These are phyloP conservation scores for Prunus persica DNA, from an alignment of 306 rosid genomes.

Conservation along the genomic window Prunus_persica_NCBIv2 NC_034009.1:1058501-1059000, in stretches of 20 bases:
- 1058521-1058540: neutral
- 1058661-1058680: slow-evolving; percentile 80
- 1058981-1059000: neutral
- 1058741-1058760: slow-evolving; percentile 75
- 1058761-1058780: slow-evolving; percentile 30
- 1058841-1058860: slow-evolving; percentile 1
- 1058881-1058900: slow-evolving; percentile 5
- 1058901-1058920: slow-evolving; percentile 40
- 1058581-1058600: slow-evolving; percentile 84
- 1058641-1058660: slow-evolving; percentile 85
- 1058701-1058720: slow-evolving; percentile 77
- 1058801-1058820: slow-evolving; percentile 73
- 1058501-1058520: neutral
- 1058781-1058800: slow-evolving; percentile 61
- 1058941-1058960: slow-evolving; percentile 4
- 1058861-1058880: slow-evolving; percentile 11
- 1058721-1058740: slow-evolving; percentile 85
- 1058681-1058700: slow-evolving; percentile 76
- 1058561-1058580: slow-evolving; percentile 22
- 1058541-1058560: neutral
- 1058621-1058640: slow-evolving; percentile 74
- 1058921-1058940: slow-evolving; percentile 58
- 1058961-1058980: neutral
- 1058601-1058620: slow-evolving; percentile 66
- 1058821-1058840: slow-evolving; percentile 38